Evolutionary conservation across 2,329 filamentous ascomycete genomes (phyloP).

Genomic region (Blastomyces parvus): DNA sequence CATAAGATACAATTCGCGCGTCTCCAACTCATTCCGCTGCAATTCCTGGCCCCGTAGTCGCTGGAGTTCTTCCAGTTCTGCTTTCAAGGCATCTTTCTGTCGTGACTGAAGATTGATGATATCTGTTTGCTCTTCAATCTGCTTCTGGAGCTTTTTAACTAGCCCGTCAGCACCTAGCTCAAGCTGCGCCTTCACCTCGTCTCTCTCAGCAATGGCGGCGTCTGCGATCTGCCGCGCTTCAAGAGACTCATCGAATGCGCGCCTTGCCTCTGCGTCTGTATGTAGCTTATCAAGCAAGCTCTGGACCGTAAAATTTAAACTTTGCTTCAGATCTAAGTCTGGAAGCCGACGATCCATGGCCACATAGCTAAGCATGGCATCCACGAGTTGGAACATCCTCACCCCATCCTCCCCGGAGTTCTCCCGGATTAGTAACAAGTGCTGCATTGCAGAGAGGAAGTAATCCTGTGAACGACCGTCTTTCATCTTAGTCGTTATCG

Average conservation of each 20-base stretch:
- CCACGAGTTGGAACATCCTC: constrained; percentile 93
- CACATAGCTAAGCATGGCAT: constrained; percentile 98
- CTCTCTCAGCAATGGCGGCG: constrained; percentile 88
- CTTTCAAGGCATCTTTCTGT: constrained; percentile 79
- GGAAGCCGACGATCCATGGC: constrained; percentile 94
- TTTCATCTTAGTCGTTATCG: constrained; percentile 74
- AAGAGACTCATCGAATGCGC: constrained; percentile 81
- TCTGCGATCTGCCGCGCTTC: constrained; percentile 90
- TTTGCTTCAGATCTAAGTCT: constrained; percentile 96
- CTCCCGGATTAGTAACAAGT: constrained; percentile 83
- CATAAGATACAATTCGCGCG: constrained; percentile 95
- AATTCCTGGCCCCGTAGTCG: constrained; percentile 79
- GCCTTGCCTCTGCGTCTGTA: constrained; percentile 88
- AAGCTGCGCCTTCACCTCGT: constrained; percentile 83
- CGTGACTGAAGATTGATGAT: constrained; percentile 83
- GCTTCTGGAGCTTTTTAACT: constrained; percentile 83
- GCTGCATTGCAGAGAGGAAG: constrained; percentile 89
- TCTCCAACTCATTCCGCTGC: constrained; percentile 91
- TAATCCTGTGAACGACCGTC: constrained; percentile 87
- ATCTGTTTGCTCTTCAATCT: constrained; percentile 83
- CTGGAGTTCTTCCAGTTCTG: constrained; percentile 79
- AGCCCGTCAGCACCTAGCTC: constrained; percentile 88
- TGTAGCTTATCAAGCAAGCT: constrained; percentile 90
- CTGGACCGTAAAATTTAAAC: constrained; percentile 94
- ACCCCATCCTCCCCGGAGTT: constrained; percentile 86